Percentiles rank a stretch among this genome's conserved stretches.
Evolutionary conservation across 169 alveolate genomes (phyloP).

Genomic region (Plasmodium coatneyi): DNA sequence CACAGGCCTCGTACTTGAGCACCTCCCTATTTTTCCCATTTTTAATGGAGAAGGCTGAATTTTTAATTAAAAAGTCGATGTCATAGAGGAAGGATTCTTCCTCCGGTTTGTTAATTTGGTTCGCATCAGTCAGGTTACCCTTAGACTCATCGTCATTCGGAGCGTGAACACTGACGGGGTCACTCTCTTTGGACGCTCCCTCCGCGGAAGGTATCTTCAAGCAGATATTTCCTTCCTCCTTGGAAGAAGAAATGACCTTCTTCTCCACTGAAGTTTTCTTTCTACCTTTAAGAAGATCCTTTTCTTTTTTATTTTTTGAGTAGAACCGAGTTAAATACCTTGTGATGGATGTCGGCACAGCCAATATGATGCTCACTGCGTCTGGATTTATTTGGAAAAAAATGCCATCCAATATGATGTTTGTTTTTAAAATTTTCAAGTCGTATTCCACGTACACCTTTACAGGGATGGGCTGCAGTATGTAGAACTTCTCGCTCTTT

Average conservation of each 20-base stretch:
- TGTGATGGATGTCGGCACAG: conserved; percentile 85
- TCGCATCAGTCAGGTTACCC: not conserved
- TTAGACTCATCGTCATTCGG: not conserved
- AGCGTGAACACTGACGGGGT: not conserved
- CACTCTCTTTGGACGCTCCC: not conserved
- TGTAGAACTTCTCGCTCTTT: conserved; percentile 28
- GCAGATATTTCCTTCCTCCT: not conserved
- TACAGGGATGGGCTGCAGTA: conserved; percentile 77
- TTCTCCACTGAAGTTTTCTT: conserved; percentile 27
- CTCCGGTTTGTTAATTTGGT: conserved; percentile 4
- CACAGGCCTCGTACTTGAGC: conserved; percentile 74
- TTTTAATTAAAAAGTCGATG: conserved; percentile 70
- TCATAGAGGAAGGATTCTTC: conserved; percentile 71
- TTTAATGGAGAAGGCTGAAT: conserved; percentile 70
- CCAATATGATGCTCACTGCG: conserved; percentile 83
- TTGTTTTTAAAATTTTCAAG: conserved; percentile 53
- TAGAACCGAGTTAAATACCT: conserved; percentile 73
- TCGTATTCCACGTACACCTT: conserved; percentile 62
- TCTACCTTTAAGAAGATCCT: conserved; percentile 11
- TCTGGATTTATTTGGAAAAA: conserved; percentile 87
- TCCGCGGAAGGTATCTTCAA: not conserved
- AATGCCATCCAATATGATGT: conserved; percentile 83
- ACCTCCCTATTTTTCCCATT: conserved; percentile 49
- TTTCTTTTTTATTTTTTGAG: conserved; percentile 43
- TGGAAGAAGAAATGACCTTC: conserved; percentile 3